Conservation (phyloP, 345 rosid species). For the Toxicodendron radicans region DNA sequence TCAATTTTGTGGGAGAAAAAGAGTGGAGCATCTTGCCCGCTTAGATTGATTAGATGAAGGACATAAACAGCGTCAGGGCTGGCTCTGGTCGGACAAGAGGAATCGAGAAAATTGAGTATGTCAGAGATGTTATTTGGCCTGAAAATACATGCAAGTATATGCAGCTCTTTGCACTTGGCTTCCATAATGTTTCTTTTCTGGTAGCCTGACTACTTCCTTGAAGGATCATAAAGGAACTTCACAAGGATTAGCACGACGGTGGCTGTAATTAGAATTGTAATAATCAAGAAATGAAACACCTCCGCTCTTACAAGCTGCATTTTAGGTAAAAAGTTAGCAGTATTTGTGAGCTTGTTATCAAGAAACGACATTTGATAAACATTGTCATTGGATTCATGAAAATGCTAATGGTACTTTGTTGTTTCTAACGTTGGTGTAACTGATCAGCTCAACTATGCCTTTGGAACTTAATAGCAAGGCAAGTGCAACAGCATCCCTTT, state of each 20-base stretch:
- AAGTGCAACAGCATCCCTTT: constrained; percentile 8
- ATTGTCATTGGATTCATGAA: neutral
- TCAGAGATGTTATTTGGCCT: constrained; percentile 40
- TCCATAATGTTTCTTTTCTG: constrained; percentile 42
- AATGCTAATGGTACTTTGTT: neutral
- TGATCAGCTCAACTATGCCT: constrained; percentile 17
- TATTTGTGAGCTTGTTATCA: neutral
- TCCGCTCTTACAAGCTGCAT: neutral
- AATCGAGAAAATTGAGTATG: constrained; percentile 35
- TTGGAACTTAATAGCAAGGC: constrained; percentile 20
- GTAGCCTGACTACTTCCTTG: constrained; percentile 54
- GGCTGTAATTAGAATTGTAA: neutral
- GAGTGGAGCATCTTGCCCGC: constrained; percentile 47
- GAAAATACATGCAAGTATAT: constrained; percentile 55
- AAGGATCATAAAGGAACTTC: constrained; percentile 44
- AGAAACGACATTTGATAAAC: neutral
- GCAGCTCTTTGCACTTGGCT: constrained; percentile 41
- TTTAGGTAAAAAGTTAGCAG: neutral
- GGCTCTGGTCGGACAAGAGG: constrained; percentile 30
- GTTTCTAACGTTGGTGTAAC: neutral
- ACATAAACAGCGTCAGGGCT: constrained; percentile 34
- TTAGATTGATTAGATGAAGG: constrained; percentile 56
- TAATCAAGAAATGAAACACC: neutral
- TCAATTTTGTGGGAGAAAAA: constrained; percentile 40
- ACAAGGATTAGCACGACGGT: constrained; percentile 13